Evolutionary conservation across 2,329 filamentous ascomycete species (phyloP).

Genomic region (Aurifilum marmelostoma): DNA sequence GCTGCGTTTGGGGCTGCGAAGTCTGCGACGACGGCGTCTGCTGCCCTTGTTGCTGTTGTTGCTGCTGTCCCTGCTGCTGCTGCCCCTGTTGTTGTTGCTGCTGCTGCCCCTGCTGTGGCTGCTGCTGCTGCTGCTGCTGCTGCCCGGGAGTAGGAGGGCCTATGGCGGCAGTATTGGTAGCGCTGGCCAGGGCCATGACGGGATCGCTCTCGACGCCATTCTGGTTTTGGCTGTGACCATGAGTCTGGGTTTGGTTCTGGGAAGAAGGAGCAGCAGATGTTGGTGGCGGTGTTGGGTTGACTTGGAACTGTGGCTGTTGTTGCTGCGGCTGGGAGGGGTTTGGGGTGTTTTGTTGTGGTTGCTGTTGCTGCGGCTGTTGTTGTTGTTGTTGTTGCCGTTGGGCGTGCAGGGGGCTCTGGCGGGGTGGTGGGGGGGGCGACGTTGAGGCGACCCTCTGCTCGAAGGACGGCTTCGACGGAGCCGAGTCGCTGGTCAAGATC

Average conservation of each 20-base stretch:
- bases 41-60: constrained; percentile 16
- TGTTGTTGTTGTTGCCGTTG: constrained; percentile 25
- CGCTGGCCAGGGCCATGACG: constrained; percentile 29
- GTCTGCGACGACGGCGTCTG: constrained; percentile 13
- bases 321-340: constrained; percentile 17
- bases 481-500: constrained; percentile 28
- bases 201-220: constrained; percentile 29
- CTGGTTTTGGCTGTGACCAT: constrained; percentile 14
- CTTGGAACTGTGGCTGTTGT: constrained; percentile 16
- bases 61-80: too few relatives aligned
- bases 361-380: constrained; percentile 24
- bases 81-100: too few relatives aligned
- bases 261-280: not conserved
- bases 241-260: constrained; percentile 8
- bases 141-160: constrained; percentile 19
- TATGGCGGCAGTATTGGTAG: constrained; percentile 25
- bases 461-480: constrained; percentile 25
- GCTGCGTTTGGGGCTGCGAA: constrained; percentile 13
- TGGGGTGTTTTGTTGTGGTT: constrained; percentile 1
- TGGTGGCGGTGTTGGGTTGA: constrained; percentile 1
- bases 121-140: constrained; percentile 16
- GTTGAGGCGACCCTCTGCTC: constrained; percentile 25
- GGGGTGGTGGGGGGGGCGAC: constrained; percentile 16
- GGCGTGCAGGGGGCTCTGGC: constrained; percentile 25
- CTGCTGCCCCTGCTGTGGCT: constrained; percentile 17